Conservation (phyloP, 164 flowering plant species). For the Macadamia integrifolia region DNA sequence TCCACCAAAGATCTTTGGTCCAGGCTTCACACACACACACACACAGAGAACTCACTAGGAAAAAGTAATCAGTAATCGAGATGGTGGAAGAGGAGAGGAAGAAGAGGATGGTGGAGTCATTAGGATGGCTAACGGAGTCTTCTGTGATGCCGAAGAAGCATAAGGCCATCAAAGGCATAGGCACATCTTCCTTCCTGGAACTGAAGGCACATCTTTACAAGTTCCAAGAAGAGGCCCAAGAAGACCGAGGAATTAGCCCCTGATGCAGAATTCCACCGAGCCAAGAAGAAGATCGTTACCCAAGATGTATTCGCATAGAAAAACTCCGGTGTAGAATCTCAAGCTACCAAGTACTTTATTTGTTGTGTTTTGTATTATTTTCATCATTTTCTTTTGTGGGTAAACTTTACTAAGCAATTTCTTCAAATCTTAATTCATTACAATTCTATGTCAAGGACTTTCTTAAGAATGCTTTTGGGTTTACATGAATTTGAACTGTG, state of each 20-base stretch:
- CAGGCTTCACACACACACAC: too few species aligned
- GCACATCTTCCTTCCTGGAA: slow-evolving; percentile 78
- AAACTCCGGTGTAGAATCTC: slow-evolving; percentile 86
- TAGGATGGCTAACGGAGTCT: slow-evolving; percentile 99
- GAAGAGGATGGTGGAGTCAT: slow-evolving; percentile 66
- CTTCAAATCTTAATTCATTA: not conserved
- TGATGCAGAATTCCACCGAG: slow-evolving; percentile 65
- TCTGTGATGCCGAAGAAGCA: slow-evolving; percentile 87
- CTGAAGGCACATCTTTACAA: slow-evolving; percentile 95
- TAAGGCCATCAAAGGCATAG: slow-evolving; percentile 79
- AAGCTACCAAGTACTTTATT: slow-evolving; percentile 60
- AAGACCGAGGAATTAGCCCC: slow-evolving; percentile 39
- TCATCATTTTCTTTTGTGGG: not conserved
- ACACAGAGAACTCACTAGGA: too few species aligned
- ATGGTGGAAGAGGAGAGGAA: slow-evolving; percentile 30
- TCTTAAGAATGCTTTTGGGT: not conserved
- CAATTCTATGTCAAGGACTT: not conserved
- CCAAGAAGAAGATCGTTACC: slow-evolving; percentile 53
- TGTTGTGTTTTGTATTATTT: not conserved
- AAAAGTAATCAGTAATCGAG: not conserved
- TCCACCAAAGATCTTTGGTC: too few species aligned
- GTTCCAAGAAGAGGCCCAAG: slow-evolving; percentile 72
- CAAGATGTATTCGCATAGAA: slow-evolving; percentile 49
- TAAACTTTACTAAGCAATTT: not conserved
- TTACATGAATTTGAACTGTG: not conserved